A percentile compares a stretch with the other conserved stretches of the same genome.
phyloP scores from a whole-genome alignment of 176 grass and related monocot species.

The Musa itinerans region DNA sequence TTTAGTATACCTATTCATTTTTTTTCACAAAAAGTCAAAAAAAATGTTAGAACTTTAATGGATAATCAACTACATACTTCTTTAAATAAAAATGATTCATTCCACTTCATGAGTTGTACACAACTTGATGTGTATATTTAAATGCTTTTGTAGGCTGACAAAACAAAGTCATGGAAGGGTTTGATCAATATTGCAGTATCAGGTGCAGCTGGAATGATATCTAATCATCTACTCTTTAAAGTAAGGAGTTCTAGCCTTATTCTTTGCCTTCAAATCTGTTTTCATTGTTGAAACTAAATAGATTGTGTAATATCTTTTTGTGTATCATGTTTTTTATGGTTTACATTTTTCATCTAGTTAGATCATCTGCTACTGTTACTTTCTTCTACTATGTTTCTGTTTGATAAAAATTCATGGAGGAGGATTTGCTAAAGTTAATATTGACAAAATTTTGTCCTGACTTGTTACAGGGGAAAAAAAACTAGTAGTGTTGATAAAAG shows the following conservation, averaged over 20 bases:
- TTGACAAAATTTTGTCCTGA: too few species aligned
- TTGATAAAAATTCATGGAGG: too few species aligned
- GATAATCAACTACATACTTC: background rate
- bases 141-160: conserved; percentile 39
- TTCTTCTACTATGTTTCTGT: background rate
- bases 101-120: background rate
- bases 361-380: background rate
- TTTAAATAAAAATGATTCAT: background rate
- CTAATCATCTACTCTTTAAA: conserved; percentile 93
- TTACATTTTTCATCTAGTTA: background rate
- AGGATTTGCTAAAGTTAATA: too few species aligned
- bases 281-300: too few species aligned
- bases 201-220: conserved; percentile 91
- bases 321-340: too few species aligned
- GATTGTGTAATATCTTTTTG: too few species aligned
- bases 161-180: conserved; percentile 85
- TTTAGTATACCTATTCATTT: too few species aligned
- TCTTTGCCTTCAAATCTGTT: background rate
- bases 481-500: too few species aligned
- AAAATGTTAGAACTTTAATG: too few species aligned
- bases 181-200: conserved; percentile 77
- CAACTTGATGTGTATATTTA: conserved; percentile 1
- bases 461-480: too few species aligned
- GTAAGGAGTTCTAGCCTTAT: conserved; percentile 20
- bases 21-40: too few species aligned